Evolutionary conservation across 768 basidiomycete genomes (phyloP).

Genomic region (Lentinus brumalis): DNA sequence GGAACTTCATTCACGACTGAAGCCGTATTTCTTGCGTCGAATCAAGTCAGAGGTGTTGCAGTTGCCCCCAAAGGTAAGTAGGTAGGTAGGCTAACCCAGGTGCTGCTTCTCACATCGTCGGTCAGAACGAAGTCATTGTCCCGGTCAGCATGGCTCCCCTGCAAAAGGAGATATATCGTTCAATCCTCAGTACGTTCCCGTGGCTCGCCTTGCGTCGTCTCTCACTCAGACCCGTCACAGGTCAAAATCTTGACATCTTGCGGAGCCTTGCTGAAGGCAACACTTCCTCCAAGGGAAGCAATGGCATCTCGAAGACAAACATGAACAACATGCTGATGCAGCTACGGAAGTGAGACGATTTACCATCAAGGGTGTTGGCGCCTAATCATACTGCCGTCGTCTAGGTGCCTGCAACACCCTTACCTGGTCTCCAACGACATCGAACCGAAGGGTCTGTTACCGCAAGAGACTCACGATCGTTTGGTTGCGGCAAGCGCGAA

Average conservation of each 20-base stretch:
- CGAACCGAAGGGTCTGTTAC: slow-evolving; percentile 64
- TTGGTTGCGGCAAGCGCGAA: slow-evolving; percentile 87
- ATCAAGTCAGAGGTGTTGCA: slow-evolving; percentile 92
- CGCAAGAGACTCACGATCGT: slow-evolving; percentile 69
- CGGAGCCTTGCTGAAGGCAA: slow-evolving; percentile 55
- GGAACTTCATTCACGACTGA: slow-evolving; percentile 73
- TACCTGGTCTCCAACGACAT: slow-evolving; percentile 82
- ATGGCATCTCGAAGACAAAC: slow-evolving; percentile 48
- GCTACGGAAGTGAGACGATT: slow-evolving; percentile 67
- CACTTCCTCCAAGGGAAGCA: slow-evolving; percentile 32
- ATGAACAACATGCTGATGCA: slow-evolving; percentile 89
- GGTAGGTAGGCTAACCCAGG: not conserved
- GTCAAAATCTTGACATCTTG: slow-evolving; percentile 69
- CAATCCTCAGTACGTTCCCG: slow-evolving; percentile 64
- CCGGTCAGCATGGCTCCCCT: slow-evolving; percentile 86
- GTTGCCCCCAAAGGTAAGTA: slow-evolving; percentile 84
- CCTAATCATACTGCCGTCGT: not conserved
- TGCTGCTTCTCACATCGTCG: not conserved
- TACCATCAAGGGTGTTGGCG: not conserved
- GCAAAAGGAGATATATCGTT: slow-evolving; percentile 87
- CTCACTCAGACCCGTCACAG: slow-evolving; percentile 37
- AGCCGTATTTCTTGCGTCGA: slow-evolving; percentile 91
- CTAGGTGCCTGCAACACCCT: slow-evolving; percentile 88
- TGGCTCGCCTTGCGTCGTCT: no score
- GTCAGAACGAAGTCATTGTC: slow-evolving; percentile 86